Conservation (phyloP, 140 eudicot species). For the Cichorium intybus region DNA sequence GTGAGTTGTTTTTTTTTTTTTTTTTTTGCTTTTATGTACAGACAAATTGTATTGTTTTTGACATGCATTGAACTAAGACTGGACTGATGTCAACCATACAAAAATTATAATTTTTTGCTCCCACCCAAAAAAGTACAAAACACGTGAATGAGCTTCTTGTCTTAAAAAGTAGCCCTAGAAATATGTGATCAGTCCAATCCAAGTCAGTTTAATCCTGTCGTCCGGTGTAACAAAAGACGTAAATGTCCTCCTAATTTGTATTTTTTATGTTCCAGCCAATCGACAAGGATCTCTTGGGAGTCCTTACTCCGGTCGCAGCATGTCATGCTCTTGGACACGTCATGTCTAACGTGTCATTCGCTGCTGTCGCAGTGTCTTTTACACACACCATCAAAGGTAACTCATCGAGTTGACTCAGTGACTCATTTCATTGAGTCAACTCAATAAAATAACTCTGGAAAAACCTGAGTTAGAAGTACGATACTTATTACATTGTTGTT, state of each 20-base stretch:
- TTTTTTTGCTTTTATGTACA: too few species aligned
- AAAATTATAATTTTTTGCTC: background rate
- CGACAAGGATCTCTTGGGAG: slow-evolving; percentile 47
- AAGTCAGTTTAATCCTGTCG: too few species aligned
- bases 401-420: background rate
- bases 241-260: background rate
- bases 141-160: background rate
- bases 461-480: background rate
- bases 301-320: slow-evolving; percentile 65
- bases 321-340: slow-evolving; percentile 77
- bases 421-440: slow-evolving; percentile 8
- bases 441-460: background rate
- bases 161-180: background rate
- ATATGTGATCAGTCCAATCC: too few species aligned
- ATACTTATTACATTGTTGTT: background rate
- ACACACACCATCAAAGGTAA: slow-evolving; percentile 72
- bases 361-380: slow-evolving; percentile 77
- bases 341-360: slow-evolving; percentile 68
- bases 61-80: background rate
- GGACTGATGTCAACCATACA: too few species aligned
- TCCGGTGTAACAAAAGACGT: background rate
- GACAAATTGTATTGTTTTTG: background rate
- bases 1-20: slow-evolving; percentile 36
- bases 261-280: slow-evolving; percentile 41
- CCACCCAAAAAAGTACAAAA: background rate